Base-by-base conservation (phyloP, 2,329 filamentous ascomycete species). In the Zarea fungicola region DNA sequence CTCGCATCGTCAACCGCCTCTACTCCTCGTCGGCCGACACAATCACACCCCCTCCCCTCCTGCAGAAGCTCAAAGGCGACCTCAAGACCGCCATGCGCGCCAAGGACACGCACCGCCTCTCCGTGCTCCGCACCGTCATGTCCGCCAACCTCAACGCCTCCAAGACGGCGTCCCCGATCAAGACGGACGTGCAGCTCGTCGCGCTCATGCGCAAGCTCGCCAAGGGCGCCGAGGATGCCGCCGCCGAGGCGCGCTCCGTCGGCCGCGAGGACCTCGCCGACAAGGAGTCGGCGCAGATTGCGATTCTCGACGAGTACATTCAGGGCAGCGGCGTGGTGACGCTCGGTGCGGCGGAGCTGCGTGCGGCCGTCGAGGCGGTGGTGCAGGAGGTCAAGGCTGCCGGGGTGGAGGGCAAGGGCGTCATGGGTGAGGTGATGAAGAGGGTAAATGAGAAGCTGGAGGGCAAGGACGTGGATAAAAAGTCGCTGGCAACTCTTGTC, bases 131-230 rank as follows among this genome's bases (percentile, higher is more conserved):
- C 56, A 66, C 75, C 34, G 70, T 91, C 53, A 76, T 91, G 55
- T 75, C 85, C 26, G 78, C 85, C 54, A 81, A 85, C 53, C 82
- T 84, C 57, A 91, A 90, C 66, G 83, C 85, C 28, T 84, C 82
- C 63, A 91, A 91, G 68, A 89, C 85, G 13, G 62, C 75, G 32
- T 73, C 70, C 32, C 87, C 87, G n/a, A 80, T 91, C 60, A 73
- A 71, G 48, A 87, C 81, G 19, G 86, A 92, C 64, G 75, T 78
- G 54, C 80, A 86, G 60, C 74, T 92, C 48, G 78, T 89, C 23
- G 70, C 74, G 7, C 71, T 91, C 42, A 75, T 93, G 49, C 77
- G 80, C 54, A 85, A 83, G 66, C 77, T 81, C 44, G 88, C 87
- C 64, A 70, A 73, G 49, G 26, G 26, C 35, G 42, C 41, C 26